Evolutionary conservation across 2,329 filamentous ascomycete species (phyloP).

Genomic region (Diaporthe nobilis): DNA sequence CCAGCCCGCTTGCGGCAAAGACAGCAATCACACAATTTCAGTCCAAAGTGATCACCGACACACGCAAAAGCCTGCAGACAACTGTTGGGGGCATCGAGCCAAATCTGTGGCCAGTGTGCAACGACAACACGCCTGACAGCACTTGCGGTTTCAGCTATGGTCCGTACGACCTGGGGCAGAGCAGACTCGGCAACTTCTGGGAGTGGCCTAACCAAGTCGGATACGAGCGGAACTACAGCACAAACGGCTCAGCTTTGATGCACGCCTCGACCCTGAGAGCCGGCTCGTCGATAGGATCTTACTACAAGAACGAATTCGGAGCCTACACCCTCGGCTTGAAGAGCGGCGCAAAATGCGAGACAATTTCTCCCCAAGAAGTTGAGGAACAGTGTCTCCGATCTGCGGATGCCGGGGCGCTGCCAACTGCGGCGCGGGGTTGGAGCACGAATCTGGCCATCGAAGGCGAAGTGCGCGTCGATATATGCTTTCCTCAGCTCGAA

Average conservation of each 20-base stretch:
- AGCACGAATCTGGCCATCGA: neutral
- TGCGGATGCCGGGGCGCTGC: neutral
- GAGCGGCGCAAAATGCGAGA: conserved; percentile 16
- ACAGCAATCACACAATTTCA: accelerated
- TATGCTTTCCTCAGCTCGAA: conserved; percentile 2
- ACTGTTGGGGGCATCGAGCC: conserved; percentile 24
- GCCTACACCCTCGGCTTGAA: conserved; percentile 30
- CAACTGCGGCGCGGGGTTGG: conserved; percentile 6
- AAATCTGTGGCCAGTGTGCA: conserved; percentile 32
- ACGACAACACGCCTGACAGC: neutral
- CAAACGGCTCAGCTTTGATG: conserved; percentile 31
- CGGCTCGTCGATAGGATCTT: conserved; percentile 15
- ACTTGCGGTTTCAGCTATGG: conserved; percentile 30
- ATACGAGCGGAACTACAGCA: neutral
- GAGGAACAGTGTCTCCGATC: conserved; percentile 11
- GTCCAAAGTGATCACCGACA: neutral
- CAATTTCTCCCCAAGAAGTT: neutral
- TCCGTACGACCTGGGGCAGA: conserved; percentile 31
- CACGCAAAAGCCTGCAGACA: conserved; percentile 5
- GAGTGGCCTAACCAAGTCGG: neutral
- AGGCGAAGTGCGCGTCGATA: neutral
- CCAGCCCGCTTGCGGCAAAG: neutral
- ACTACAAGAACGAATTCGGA: neutral
- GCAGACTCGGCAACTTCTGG: conserved; percentile 32
- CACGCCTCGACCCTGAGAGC: conserved; percentile 20